Evolutionary conservation across 2,329 filamentous ascomycete genomes (phyloP), one percentile per base, ranked within the genome.

Genomic region (Ceratocystis colombiana): DNA sequence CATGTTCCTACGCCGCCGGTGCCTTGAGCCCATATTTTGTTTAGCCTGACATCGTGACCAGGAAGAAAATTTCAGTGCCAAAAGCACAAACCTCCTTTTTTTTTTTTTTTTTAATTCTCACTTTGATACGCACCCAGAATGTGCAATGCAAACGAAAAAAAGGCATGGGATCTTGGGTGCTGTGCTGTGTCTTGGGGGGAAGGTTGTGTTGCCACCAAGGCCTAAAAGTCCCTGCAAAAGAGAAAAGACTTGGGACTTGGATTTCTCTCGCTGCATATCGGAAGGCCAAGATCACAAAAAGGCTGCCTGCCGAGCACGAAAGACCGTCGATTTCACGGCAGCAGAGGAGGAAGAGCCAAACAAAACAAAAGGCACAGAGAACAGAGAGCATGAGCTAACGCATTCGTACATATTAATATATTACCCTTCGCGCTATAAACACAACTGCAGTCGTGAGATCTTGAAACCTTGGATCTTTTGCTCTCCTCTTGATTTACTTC

Each of bases 141-240:
- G 20, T n/a, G 33, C 33, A 37, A 37, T 8, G 8, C 6, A 22
- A 25, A 28, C 28, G 50, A 30, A 33, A 55, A 55, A 22, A 30
- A 37, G 10, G 15, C 5, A 25, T n/a, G 7, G 4, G n/a, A 53
- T 53, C 48, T 53, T 53, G 48, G n/a, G 48, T 22, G 12, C 2
- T 10, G 48, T 22, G 12, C 2, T 4, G n/a, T n/a, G 22, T 25
- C n/a, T 25, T 41, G 37, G 37, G 4, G 12, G 37, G 10, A 12
- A 12, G 37, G 10, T 15, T 41, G 37, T 41, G 37, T 41, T 41
- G 55, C 55, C 25, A 59, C 55, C n/a, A 17, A 10, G 28, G n/a
- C 33, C 55, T 59, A 59, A 59, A 59, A 59, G 55, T 33, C 55
- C 55, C 55, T 59, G 55, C 15, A 28, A 53, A 28, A 15, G 37